Percentiles rank a stretch among this genome's conserved stretches.
Evolutionary conservation across 176 grass and related monocot genomes (phyloP).

Genomic region (Metroxylon sagu): DNA sequence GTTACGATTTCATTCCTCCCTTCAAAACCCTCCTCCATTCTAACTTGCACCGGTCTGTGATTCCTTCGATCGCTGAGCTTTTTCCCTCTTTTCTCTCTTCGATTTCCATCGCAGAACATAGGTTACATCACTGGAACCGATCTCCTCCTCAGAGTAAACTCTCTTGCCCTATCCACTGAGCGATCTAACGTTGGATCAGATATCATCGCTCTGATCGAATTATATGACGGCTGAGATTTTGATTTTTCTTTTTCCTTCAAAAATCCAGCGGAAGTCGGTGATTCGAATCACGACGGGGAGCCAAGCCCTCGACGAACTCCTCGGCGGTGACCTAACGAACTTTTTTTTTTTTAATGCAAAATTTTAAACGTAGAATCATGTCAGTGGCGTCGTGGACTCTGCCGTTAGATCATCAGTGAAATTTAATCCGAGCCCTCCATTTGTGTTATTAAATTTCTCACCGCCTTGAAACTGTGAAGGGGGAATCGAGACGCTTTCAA

Average conservation of each 20-base stretch:
- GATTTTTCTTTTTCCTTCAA: neutral
- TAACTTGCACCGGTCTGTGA: neutral
- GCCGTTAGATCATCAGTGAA: no score
- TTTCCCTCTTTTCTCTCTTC: neutral
- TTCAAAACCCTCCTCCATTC: neutral
- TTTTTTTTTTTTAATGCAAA: no score
- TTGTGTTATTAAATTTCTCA: no score
- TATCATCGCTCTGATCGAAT: neutral
- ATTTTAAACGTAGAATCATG: no score
- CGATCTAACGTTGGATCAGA: neutral
- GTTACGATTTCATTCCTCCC: slow-evolving; percentile 23
- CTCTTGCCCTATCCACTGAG: no score
- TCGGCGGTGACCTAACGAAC: slow-evolving; percentile 44
- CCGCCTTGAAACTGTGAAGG: slow-evolving; percentile 38
- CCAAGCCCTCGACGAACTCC: slow-evolving; percentile 72
- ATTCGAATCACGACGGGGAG: slow-evolving; percentile 77
- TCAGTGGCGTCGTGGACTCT: no score
- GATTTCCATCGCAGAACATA: slow-evolving; percentile 36
- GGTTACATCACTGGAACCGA: slow-evolving; percentile 78
- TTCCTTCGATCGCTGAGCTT: no score
- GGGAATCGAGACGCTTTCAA: slow-evolving; percentile 87
- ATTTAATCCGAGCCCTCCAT: no score
- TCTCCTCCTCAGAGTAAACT: slow-evolving; percentile 58
- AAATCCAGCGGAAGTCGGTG: slow-evolving; percentile 58
- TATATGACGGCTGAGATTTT: neutral